Base-by-base conservation (phyloP, 345 rosid genomes). In the Lepidium sativum region DNA sequence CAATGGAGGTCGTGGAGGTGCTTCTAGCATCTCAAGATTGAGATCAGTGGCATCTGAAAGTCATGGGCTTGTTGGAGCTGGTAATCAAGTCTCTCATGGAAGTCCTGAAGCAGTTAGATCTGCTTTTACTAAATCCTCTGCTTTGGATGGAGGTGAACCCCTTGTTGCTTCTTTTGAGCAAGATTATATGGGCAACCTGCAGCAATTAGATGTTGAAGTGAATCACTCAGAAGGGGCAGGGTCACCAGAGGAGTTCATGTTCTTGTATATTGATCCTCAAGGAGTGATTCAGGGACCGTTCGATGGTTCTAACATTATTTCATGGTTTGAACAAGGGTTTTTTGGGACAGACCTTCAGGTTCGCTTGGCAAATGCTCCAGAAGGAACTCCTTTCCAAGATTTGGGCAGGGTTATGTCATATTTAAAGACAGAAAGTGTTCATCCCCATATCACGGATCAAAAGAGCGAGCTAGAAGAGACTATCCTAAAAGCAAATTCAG, bases 291-390 rank as follows among this genome's bases (percentile, higher is more conserved):
- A 92, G 80, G 98, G 96, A 63, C 98, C 96, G 9, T 89, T 83
- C 65, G 72, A 79, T 52, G 95, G 95, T 53, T 71, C 83, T 27
- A 95, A 89, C 75, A 85, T 92, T 62, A 77, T 89, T 42, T 75
- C 81, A 33, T 92, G 98, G 98, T 83, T 85, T 79, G 92, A 84
- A 60, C 92, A 92, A 77, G 98, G 97, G 1, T 92, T 87, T 77
- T 92, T 92, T 76, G 95, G 92, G 29, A 77, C 80, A 31, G 96
- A 92, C 66, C 82, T 92, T 71, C 91, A 77, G 6, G 92, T 89
- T 48, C 81, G 92, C 55, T 76, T 85, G 75, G 84, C 79, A 38
- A 85, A 81, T 80, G 92, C 89, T 54, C 84, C 81, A 18, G 86
- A 86, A 55, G 92, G 88, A 61, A 80, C 81, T 43, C 82, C 92